Evolutionary conservation across 495 filamentous ascomycete genomes (phyloP).

Genomic region (Apiosordaria backusii): DNA sequence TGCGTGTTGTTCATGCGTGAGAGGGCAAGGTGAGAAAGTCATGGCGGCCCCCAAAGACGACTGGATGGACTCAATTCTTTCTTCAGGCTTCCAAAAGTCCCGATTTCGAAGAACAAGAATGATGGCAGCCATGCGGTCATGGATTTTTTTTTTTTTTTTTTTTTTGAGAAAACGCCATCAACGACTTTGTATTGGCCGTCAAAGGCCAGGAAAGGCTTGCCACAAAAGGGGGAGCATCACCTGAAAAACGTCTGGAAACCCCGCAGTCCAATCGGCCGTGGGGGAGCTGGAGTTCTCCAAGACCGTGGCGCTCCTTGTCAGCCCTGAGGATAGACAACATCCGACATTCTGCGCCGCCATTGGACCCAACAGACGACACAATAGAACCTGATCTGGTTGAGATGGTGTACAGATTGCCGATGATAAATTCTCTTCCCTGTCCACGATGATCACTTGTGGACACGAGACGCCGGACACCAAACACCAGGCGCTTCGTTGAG

Average conservation of each 20-base stretch:
- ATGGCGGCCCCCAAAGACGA: background rate
- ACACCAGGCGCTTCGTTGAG: too few relatives aligned
- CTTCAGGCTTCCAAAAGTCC: background rate
- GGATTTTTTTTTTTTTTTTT: too few relatives aligned
- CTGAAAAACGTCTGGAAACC: background rate
- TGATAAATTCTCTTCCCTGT: background rate
- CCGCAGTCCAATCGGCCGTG: background rate
- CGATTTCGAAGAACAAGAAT: background rate
- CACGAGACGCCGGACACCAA: too few relatives aligned
- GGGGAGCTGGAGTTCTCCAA: background rate
- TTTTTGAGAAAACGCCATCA: too few relatives aligned
- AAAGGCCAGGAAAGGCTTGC: background rate
- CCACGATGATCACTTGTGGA: background rate
- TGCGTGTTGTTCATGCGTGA: constrained; percentile 2
- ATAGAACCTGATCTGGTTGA: background rate
- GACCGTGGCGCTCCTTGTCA: background rate
- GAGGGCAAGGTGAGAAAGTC: background rate
- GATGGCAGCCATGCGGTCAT: background rate
- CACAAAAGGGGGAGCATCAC: background rate
- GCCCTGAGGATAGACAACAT: background rate
- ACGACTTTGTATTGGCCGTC: background rate
- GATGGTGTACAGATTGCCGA: background rate
- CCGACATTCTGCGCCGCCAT: background rate
- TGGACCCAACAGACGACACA: background rate
- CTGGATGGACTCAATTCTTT: background rate